A percentile compares a stretch with the other conserved stretches of the same genome.
phyloP scores from a whole-genome alignment of 2,329 filamentous ascomycete species.

The Didymella exigua region DNA sequence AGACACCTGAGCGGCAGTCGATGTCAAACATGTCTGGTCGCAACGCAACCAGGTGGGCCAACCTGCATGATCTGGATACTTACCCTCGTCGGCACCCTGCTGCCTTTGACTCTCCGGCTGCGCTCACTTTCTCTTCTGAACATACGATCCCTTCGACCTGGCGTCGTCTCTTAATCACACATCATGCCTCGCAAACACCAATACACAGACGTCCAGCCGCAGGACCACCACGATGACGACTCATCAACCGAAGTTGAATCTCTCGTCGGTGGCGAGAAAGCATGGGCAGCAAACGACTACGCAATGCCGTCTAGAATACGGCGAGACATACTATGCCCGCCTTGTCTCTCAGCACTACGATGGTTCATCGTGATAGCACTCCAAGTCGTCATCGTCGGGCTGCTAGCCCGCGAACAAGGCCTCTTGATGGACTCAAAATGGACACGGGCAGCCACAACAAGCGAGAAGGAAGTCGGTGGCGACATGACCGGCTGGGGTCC shows the following conservation, averaged over 20 bases:
- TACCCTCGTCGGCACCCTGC: slow-evolving; percentile 18
- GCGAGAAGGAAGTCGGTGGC: slow-evolving; percentile 39
- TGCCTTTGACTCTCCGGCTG: slow-evolving; percentile 35
- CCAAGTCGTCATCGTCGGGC: slow-evolving; percentile 38
- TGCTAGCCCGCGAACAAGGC: slow-evolving; percentile 41
- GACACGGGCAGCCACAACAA: slow-evolving; percentile 29
- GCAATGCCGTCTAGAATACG: slow-evolving; percentile 24
- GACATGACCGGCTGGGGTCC: slow-evolving; percentile 43
- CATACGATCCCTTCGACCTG: slow-evolving; percentile 21
- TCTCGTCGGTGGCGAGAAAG: slow-evolving; percentile 37
- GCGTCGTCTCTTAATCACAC: slow-evolving; percentile 21
- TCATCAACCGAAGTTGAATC: slow-evolving; percentile 45
- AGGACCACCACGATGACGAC: slow-evolving; percentile 37
- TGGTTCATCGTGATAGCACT: slow-evolving; percentile 42
- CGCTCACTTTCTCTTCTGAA: slow-evolving; percentile 29
- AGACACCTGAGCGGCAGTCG: slow-evolving; percentile 16
- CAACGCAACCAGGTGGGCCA: slow-evolving; percentile 20
- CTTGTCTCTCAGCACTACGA: slow-evolving; percentile 25
- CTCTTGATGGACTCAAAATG: slow-evolving; percentile 28
- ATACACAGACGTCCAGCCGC: slow-evolving; percentile 35
- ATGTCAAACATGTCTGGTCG: slow-evolving; percentile 33
- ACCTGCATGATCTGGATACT: slow-evolving; percentile 22
- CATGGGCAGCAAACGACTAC: slow-evolving; percentile 30
- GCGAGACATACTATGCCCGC: slow-evolving; percentile 23
- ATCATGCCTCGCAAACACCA: slow-evolving; percentile 41